Conservation (phyloP, 2,329 filamentous ascomycete genomes). For the Alternaria sp. region DNA sequence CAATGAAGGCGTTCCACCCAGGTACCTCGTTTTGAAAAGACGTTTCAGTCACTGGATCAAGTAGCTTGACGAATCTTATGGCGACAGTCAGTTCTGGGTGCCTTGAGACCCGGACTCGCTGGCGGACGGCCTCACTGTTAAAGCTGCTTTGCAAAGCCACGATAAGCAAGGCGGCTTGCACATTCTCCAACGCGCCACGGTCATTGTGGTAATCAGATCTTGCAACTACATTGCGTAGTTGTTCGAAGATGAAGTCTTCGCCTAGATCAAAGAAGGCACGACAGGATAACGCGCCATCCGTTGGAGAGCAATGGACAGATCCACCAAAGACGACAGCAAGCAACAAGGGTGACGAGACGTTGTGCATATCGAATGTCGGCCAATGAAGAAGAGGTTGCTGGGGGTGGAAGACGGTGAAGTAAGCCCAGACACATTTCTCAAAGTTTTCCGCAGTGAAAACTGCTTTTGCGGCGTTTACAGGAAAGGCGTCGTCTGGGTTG, state of each 20-base stretch:
- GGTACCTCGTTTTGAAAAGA: not conserved
- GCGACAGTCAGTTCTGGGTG: constrained; percentile 20
- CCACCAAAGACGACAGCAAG: constrained; percentile 56
- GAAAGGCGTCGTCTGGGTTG: not conserved
- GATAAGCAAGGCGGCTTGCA: constrained; percentile 25
- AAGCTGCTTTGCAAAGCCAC: constrained; percentile 17
- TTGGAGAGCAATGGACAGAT: constrained; percentile 13
- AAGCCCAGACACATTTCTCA: constrained; percentile 49
- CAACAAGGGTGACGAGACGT: constrained; percentile 51
- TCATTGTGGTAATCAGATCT: not conserved
- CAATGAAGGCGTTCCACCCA: constrained; percentile 22
- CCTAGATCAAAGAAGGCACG: constrained; percentile 22
- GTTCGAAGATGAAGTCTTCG: constrained; percentile 25
- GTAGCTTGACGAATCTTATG: constrained; percentile 13
- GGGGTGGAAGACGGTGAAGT: constrained; percentile 58
- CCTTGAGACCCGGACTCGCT: constrained; percentile 12
- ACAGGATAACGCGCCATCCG: constrained; percentile 21
- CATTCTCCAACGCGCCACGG: not conserved
- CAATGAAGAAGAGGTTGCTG: constrained; percentile 56
- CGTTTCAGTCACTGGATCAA: not conserved
- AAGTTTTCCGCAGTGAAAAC: constrained; percentile 23
- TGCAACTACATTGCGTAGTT: not conserved
- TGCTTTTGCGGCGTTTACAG: constrained; percentile 7
- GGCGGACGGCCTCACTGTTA: constrained; percentile 17
- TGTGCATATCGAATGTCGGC: constrained; percentile 54